These are phyloP conservation scores for Wickerhamomyces chambardii DNA, from an alignment of 805 yeast genomes.

Conservation along the genomic window DNA sequence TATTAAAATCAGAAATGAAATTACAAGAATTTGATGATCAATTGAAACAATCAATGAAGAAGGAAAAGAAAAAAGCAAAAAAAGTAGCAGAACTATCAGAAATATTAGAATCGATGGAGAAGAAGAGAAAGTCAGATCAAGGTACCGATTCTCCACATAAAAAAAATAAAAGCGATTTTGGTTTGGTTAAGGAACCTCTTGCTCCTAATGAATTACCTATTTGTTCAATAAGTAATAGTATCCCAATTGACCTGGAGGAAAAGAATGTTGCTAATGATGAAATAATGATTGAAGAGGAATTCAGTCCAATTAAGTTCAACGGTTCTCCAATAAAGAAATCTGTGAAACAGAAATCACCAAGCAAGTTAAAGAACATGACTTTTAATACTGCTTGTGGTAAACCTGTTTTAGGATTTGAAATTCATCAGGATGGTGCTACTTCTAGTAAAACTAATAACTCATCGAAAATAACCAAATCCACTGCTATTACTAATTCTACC, in stretches of 20 bases:
- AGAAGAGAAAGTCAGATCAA: constrained; percentile 11
- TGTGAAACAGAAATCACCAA: neutral
- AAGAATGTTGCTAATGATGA: too few species aligned
- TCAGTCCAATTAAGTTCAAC: neutral
- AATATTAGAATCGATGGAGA: constrained; percentile 1
- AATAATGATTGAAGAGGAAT: too few species aligned
- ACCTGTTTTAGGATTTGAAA: neutral
- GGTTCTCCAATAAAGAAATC: neutral
- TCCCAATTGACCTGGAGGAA: too few species aligned
- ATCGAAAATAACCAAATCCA: too few species aligned
- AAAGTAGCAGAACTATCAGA: constrained; percentile 6
- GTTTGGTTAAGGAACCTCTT: too few species aligned
- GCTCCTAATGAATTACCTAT: too few species aligned
- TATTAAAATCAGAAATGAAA: neutral
- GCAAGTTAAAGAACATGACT: neutral
- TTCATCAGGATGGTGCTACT: neutral
- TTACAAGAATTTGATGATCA: constrained; percentile 4
- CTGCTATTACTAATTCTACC: too few species aligned
- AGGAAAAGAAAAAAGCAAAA: constrained; percentile 7
- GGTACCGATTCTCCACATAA: neutral
- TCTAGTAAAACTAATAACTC: too few species aligned
- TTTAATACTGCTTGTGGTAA: neutral
- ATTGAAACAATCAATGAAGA: constrained; percentile 4
- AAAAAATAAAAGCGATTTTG: neutral
- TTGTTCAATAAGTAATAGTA: too few species aligned